phyloP scores from a whole-genome alignment of 192 early-diverging fungal genomes.

The Podila minutissima region DNA sequence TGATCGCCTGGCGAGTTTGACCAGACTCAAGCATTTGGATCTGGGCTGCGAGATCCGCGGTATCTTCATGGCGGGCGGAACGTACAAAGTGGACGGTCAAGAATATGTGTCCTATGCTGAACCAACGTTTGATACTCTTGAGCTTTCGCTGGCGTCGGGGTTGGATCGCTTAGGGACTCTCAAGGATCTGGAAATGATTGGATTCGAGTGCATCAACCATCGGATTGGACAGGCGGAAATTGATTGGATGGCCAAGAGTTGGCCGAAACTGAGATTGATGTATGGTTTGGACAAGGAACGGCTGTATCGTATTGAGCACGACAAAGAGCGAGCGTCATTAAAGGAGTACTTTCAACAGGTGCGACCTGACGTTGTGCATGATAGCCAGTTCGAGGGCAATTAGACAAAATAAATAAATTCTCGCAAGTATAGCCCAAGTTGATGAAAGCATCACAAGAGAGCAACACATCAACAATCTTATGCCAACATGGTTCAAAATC shows the following conservation, averaged over 20 bases:
- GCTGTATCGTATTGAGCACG: too few relatives aligned
- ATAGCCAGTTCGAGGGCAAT: too few relatives aligned
- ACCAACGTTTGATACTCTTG: not conserved
- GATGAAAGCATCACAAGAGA: too few relatives aligned
- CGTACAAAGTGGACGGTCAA: not conserved
- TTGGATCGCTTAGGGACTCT: not conserved
- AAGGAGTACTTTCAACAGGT: too few relatives aligned
- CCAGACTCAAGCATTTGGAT: not conserved
- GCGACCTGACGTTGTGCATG: too few relatives aligned
- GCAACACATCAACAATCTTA: too few relatives aligned
- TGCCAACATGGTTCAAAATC: too few relatives aligned
- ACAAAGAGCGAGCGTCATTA: too few relatives aligned
- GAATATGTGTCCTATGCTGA: not conserved
- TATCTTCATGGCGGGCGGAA: not conserved
- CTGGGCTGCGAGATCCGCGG: not conserved
- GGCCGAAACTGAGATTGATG: conserved; percentile 6
- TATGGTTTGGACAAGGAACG: not conserved
- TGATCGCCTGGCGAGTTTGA: not conserved
- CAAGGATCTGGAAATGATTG: conserved; percentile 10
- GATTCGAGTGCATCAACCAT: conserved; percentile 8
- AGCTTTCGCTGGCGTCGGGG: not conserved
- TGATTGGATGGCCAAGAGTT: conserved; percentile 6
- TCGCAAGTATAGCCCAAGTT: too few relatives aligned
- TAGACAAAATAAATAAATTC: too few relatives aligned
- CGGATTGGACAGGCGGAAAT: not conserved